Conservation (phyloP, 352 stramenopile genomes). For the Phytophthora macrochlamydospora region DNA sequence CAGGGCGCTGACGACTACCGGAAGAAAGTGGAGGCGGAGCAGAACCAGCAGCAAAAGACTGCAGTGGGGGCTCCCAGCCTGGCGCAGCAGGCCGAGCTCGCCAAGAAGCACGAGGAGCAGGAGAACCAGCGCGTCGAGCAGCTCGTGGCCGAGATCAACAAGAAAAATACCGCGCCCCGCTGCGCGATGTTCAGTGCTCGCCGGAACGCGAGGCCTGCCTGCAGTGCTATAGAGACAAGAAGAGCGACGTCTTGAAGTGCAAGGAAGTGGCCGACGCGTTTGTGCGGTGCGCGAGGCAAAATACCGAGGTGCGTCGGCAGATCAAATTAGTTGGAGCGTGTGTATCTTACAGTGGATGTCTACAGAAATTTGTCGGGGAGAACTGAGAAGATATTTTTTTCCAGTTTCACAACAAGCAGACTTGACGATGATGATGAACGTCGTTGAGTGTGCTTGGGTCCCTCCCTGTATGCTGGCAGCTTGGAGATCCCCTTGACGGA, state of each 20-base stretch:
- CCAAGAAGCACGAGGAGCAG: slow-evolving; percentile 72
- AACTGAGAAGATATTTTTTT: slow-evolving; percentile 35
- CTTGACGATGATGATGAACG: slow-evolving; percentile 3
- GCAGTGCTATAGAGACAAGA: slow-evolving; percentile 88
- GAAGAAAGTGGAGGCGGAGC: slow-evolving; percentile 58
- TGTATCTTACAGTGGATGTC: neutral
- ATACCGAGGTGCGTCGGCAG: slow-evolving; percentile 61
- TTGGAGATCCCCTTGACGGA: slow-evolving; percentile 21
- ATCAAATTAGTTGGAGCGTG: neutral
- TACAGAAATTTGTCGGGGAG: slow-evolving; percentile 73
- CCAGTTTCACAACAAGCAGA: slow-evolving; percentile 9
- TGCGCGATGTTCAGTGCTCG: slow-evolving; percentile 84
- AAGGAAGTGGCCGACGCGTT: slow-evolving; percentile 89
- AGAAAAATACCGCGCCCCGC: slow-evolving; percentile 83
- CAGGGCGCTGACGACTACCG: slow-evolving; percentile 75
- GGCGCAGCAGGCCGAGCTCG: slow-evolving; percentile 59
- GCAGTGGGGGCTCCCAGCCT: slow-evolving; percentile 18
- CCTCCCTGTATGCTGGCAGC: slow-evolving; percentile 4
- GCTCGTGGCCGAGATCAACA: slow-evolving; percentile 78
- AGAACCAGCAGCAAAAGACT: slow-evolving; percentile 52
- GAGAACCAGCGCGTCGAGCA: slow-evolving; percentile 74
- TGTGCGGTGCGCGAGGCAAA: slow-evolving; percentile 77
- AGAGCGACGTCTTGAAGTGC: slow-evolving; percentile 80
- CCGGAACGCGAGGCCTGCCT: slow-evolving; percentile 78
- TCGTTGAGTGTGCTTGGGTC: slow-evolving; percentile 4